phyloP scores from a whole-genome alignment of 2,329 filamentous ascomycete species.

The Pestalotiopsis sp. region DNA sequence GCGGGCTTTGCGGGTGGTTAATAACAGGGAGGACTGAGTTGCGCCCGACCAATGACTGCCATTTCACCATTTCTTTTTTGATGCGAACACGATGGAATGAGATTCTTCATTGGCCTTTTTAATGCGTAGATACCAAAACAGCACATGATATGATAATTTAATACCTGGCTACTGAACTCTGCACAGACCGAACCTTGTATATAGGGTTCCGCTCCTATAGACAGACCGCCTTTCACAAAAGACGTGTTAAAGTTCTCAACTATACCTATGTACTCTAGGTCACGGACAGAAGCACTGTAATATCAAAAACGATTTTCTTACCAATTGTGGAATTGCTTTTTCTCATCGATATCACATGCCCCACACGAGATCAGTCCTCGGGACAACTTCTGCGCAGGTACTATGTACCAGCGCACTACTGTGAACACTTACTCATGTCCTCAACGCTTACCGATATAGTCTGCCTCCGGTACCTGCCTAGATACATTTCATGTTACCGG shows the following conservation, averaged over 20 bases:
- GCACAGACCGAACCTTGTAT: background rate
- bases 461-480: too few relatives aligned
- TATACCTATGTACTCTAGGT: too few relatives aligned
- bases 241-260: too few relatives aligned
- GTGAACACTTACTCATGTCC: too few relatives aligned
- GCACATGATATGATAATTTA: background rate
- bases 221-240: too few relatives aligned
- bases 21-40: constrained; percentile 43
- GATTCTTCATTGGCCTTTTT: background rate
- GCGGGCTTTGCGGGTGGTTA: constrained; percentile 70
- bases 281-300: too few relatives aligned
- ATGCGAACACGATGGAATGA: constrained; percentile 1
- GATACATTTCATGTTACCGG: too few relatives aligned
- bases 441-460: too few relatives aligned
- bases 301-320: too few relatives aligned
- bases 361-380: background rate
- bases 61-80: constrained; percentile 7
- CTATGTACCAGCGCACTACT: background rate
- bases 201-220: background rate
- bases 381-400: background rate
- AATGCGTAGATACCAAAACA: background rate
- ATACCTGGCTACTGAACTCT: background rate
- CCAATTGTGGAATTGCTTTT: background rate
- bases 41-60: background rate
- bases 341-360: background rate